Evolutionary conservation across 2,329 filamentous ascomycete species (phyloP).

Genomic region (Beauveria caledonica): DNA sequence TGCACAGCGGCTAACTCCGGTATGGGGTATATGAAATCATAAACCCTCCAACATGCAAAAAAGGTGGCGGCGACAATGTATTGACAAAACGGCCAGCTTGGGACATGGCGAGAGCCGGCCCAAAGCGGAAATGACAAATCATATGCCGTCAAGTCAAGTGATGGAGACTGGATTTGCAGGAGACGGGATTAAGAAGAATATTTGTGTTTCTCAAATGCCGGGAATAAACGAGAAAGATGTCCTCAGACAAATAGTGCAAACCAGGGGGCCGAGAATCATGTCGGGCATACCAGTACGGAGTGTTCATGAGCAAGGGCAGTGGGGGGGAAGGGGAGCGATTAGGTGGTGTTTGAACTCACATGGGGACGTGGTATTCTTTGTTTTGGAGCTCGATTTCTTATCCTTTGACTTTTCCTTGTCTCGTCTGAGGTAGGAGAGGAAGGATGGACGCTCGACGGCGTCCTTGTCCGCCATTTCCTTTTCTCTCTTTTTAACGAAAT

Average conservation of each 20-base stretch:
- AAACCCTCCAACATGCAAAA: background rate
- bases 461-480: background rate
- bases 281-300: no score
- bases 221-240: background rate
- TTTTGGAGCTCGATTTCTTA: background rate
- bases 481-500: no score
- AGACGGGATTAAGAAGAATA: no score
- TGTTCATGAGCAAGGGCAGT: background rate
- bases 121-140: conserved; percentile 9
- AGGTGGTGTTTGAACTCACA: background rate
- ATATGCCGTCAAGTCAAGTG: background rate
- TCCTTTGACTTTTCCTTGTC: conserved; percentile 8
- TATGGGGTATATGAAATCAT: background rate
- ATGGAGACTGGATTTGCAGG: no score
- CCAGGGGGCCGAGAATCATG: no score
- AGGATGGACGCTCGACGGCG: conserved; percentile 1
- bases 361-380: background rate
- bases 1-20: background rate
- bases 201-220: background rate
- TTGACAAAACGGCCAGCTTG: background rate
- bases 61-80: background rate
- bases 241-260: background rate
- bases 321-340: background rate
- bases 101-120: background rate
- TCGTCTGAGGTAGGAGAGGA: conserved; percentile 10